A percentile compares a stretch with the other conserved stretches of the same genome.
phyloP scores from a whole-genome alignment of 2,329 filamentous ascomycete species.

The Scedosporium minutisporum region DNA sequence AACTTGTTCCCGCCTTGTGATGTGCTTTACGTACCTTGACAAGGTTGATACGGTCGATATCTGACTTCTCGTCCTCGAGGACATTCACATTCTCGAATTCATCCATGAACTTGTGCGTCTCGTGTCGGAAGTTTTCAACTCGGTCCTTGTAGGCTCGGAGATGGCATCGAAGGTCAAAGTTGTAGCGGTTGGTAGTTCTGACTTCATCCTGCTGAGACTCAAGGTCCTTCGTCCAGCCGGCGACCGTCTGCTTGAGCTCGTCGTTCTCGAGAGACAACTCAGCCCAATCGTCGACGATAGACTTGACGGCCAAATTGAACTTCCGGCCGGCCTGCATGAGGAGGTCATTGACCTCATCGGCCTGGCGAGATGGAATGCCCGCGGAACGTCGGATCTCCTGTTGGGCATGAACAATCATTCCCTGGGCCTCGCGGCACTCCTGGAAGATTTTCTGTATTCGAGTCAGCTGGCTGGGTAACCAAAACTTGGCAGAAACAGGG shows the following conservation, averaged over 20 bases:
- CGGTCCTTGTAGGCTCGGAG: constrained; percentile 13
- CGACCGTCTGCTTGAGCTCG: constrained; percentile 4
- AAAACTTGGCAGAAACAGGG: neutral
- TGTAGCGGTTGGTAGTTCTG: neutral
- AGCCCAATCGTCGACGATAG: constrained; percentile 4
- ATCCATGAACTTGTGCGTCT: constrained; percentile 16
- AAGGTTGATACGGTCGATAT: neutral
- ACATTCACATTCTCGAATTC: constrained; percentile 18
- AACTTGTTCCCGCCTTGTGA: neutral
- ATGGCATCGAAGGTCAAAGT: neutral
- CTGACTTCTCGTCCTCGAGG: neutral
- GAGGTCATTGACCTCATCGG: constrained; percentile 22
- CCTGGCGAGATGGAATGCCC: constrained; percentile 24
- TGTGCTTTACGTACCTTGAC: constrained; percentile 3
- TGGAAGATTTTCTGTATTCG: constrained; percentile 22
- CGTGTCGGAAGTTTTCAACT: constrained; percentile 17
- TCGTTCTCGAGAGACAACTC: constrained; percentile 2
- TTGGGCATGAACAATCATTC: constrained; percentile 26
- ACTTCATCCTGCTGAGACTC: constrained; percentile 18
- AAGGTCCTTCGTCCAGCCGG: constrained; percentile 20
- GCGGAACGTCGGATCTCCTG: constrained; percentile 29
- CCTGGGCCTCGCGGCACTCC: constrained; percentile 22
- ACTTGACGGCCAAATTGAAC: constrained; percentile 15
- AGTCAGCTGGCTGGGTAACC: neutral
- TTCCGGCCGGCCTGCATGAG: constrained; percentile 27